Conservation (phyloP, 1,284 basidiomycete genomes). For the Porodaedalea pini region DNA sequence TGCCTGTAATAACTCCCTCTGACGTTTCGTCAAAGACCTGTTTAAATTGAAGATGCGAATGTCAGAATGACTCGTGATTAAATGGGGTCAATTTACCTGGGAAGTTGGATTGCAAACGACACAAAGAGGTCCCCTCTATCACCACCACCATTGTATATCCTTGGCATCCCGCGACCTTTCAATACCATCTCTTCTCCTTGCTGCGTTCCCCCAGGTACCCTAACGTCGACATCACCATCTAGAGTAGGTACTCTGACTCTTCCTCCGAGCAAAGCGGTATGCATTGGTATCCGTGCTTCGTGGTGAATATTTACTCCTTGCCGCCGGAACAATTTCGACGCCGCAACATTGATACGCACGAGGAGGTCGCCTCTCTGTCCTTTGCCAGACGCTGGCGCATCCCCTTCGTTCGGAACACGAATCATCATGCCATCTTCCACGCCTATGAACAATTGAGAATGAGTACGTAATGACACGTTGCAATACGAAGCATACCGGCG, state of each 20-base stretch:
- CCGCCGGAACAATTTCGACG: slow-evolving; percentile 84
- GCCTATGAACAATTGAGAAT: slow-evolving; percentile 43
- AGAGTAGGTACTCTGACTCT: slow-evolving; percentile 91
- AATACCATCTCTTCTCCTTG: slow-evolving; percentile 96
- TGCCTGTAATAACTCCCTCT: slow-evolving; percentile 83
- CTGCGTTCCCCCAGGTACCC: slow-evolving; percentile 91
- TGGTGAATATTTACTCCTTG: slow-evolving; percentile 94
- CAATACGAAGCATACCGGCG: slow-evolving; percentile 52
- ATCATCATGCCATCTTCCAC: slow-evolving; percentile 97
- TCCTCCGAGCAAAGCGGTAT: slow-evolving; percentile 90
- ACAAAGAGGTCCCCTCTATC: slow-evolving; percentile 90
- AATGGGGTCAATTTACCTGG: slow-evolving; percentile 59
- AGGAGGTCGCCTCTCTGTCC: slow-evolving; percentile 83
- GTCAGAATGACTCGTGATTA: slow-evolving; percentile 23
- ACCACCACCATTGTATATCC: slow-evolving; percentile 56
- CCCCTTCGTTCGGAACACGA: slow-evolving; percentile 80
- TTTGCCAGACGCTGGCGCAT: slow-evolving; percentile 78
- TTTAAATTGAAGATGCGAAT: neutral
- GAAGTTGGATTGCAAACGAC: slow-evolving; percentile 84
- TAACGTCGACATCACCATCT: slow-evolving; percentile 94
- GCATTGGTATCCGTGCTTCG: slow-evolving; percentile 88
- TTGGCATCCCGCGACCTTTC: slow-evolving; percentile 82
- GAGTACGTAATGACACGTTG: slow-evolving; percentile 19
- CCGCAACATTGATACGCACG: slow-evolving; percentile 81
- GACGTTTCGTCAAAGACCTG: slow-evolving; percentile 78